Conservation (phyloP, 163 green algal species). For the Chlamydomonas reinhardtii region DNA sequence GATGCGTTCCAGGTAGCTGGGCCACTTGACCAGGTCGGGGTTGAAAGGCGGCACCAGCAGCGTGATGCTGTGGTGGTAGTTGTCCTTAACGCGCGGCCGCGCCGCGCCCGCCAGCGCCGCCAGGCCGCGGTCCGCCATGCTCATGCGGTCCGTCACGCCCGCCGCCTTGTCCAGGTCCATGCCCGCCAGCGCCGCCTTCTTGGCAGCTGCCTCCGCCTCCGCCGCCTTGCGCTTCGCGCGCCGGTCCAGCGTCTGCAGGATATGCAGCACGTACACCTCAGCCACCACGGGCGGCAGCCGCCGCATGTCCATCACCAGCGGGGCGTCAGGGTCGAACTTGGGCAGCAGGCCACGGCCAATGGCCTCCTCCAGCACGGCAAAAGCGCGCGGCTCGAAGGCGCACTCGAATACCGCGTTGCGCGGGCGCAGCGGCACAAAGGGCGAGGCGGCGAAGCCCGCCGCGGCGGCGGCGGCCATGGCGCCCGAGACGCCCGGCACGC, state of each 20-base stretch:
- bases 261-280: conserved; percentile 58
- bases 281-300: conserved; percentile 61
- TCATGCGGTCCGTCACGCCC: no score
- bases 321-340: conserved; percentile 57
- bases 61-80: conserved; percentile 47
- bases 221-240: background rate
- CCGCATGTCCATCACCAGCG: conserved; percentile 63
- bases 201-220: background rate
- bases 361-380: conserved; percentile 57
- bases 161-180: no score
- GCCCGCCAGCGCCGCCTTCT: background rate
- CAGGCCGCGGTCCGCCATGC: no score
- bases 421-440: conserved; percentile 4
- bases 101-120: background rate
- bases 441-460: background rate
- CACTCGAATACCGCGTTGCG: conserved; percentile 31
- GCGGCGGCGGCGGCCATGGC: background rate
- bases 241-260: conserved; percentile 48
- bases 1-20: conserved; percentile 55
- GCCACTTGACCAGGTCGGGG: conserved; percentile 64
- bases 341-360: conserved; percentile 61
- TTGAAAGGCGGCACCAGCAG: conserved; percentile 66
- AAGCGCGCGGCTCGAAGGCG: conserved; percentile 19
- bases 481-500: background rate
- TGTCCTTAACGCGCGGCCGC: background rate